Percentiles rank a stretch among this genome's conserved stretches.
Conservation (phyloP, 257 asterid species). For the Solanum corneliomulleri region DNA sequence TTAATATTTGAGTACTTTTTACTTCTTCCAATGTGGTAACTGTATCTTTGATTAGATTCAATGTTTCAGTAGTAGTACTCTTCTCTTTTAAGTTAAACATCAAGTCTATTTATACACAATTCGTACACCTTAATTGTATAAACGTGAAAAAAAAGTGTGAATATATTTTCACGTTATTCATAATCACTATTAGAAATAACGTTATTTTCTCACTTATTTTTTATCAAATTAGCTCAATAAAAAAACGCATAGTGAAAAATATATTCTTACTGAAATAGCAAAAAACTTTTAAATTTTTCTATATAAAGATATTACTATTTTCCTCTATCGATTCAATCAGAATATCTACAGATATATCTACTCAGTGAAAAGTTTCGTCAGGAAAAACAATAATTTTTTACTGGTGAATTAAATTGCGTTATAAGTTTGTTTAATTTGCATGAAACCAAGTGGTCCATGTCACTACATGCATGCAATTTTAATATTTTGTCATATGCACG, state of each 20-base stretch:
- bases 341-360: not conserved
- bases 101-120: not conserved
- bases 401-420: not conserved
- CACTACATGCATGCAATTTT: not conserved
- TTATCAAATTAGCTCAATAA: not conserved
- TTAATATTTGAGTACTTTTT: not conserved
- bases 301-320: too few species aligned
- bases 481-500: not conserved
- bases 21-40: not conserved
- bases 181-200: not conserved
- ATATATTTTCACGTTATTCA: not conserved
- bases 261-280: not conserved
- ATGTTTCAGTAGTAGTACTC: not conserved
- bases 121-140: not conserved
- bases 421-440: not conserved
- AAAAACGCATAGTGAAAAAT: too few species aligned
- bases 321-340: not conserved
- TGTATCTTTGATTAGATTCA: not conserved
- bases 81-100: not conserved
- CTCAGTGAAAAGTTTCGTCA: too few species aligned
- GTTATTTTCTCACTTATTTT: not conserved
- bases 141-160: not conserved
- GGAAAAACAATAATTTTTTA: too few species aligned
- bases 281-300: not conserved
- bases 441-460: not conserved